A percentile compares a stretch with the other conserved stretches of the same genome.
These are phyloP conservation scores for Tremella fuciformis DNA, from an alignment of 768 basidiomycete genomes.

Conservation along the genomic window DNA sequence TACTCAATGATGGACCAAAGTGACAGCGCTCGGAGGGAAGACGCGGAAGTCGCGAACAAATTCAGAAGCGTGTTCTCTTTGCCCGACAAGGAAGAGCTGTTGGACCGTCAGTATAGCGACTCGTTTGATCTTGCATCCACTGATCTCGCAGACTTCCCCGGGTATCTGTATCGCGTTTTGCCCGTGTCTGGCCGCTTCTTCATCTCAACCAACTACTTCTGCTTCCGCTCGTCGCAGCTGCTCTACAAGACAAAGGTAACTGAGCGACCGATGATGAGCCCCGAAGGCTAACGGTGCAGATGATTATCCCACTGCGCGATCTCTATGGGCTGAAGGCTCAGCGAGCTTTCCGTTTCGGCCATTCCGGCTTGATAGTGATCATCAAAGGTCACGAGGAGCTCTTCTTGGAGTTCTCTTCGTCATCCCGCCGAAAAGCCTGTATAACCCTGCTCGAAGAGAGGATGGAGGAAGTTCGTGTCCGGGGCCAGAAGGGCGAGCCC, in stretches of 20 bases:
- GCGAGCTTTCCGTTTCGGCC: slow-evolving; percentile 83
- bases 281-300: slow-evolving; percentile 58
- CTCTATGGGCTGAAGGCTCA: slow-evolving; percentile 78
- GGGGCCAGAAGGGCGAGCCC: slow-evolving; percentile 27
- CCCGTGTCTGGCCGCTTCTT: slow-evolving; percentile 84
- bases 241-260: slow-evolving; percentile 78
- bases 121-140: background rate
- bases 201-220: slow-evolving; percentile 87
- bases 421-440: slow-evolving; percentile 76
- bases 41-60: slow-evolving; percentile 61
- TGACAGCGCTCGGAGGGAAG: slow-evolving; percentile 53
- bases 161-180: slow-evolving; percentile 83
- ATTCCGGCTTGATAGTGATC: slow-evolving; percentile 81
- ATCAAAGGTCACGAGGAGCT: slow-evolving; percentile 95
- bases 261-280: slow-evolving; percentile 10
- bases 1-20: slow-evolving; percentile 80
- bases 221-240: slow-evolving; percentile 86
- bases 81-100: slow-evolving; percentile 76
- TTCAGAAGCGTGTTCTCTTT: slow-evolving; percentile 80
- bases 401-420: slow-evolving; percentile 87
- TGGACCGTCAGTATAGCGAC: slow-evolving; percentile 70
- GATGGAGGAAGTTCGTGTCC: slow-evolving; percentile 67
- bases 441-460: slow-evolving; percentile 71
- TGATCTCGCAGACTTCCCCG: slow-evolving; percentile 72
- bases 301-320: slow-evolving; percentile 90